phyloP scores from a whole-genome alignment of 495 filamentous ascomycete species.

The Tuber indicum region DNA sequence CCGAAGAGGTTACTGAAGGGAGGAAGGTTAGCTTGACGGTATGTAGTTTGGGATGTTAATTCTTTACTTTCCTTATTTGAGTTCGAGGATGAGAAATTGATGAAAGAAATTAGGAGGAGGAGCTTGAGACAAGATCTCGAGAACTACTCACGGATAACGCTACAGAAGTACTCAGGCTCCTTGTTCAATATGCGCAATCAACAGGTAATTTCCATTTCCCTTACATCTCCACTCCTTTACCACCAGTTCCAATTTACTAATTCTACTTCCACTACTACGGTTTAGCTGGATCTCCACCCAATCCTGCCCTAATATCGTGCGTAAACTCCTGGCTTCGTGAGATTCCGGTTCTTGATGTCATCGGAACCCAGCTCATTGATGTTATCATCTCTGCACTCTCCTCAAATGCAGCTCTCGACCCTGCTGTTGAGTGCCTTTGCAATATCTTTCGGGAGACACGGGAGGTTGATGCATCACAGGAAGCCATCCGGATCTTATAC shows the following conservation, averaged over 20 bases:
- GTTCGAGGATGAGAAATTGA: slow-evolving; percentile 8
- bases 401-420: slow-evolving; percentile 68
- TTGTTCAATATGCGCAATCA: slow-evolving; percentile 83
- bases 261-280: not conserved
- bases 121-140: slow-evolving; percentile 68
- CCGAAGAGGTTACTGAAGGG: slow-evolving; percentile 98
- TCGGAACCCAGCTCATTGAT: slow-evolving; percentile 76
- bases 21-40: slow-evolving; percentile 97
- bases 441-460: slow-evolving; percentile 85
- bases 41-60: slow-evolving; percentile 48
- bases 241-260: slow-evolving; percentile 9
- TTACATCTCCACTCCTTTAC: not conserved
- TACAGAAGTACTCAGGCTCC: slow-evolving; percentile 69
- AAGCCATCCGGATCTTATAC: slow-evolving; percentile 75
- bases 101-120: slow-evolving; percentile 69
- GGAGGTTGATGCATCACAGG: slow-evolving; percentile 81
- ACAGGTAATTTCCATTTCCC: slow-evolving; percentile 57
- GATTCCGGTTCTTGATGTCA: slow-evolving; percentile 73
- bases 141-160: slow-evolving; percentile 90
- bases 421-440: slow-evolving; percentile 89
- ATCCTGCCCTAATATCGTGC: slow-evolving; percentile 86
- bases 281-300: slow-evolving; percentile 51
- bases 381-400: slow-evolving; percentile 70
- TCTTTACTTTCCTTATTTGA: slow-evolving; percentile 5
- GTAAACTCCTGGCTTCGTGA: slow-evolving; percentile 95